Evolutionary conservation across 306 rosid species (phyloP).

Genomic region (Castanospermum australe): DNA sequence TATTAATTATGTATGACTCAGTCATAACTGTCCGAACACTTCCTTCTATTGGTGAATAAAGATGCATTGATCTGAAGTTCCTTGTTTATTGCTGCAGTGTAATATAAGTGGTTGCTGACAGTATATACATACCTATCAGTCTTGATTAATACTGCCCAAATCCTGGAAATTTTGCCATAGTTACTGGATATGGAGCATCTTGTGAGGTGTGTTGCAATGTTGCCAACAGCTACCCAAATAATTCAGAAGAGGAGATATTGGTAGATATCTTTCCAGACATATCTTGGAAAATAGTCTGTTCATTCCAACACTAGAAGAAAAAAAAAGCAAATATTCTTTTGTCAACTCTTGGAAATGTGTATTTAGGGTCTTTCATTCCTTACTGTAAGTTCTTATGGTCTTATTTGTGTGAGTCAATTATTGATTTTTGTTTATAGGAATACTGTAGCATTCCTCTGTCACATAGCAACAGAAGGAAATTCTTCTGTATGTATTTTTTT

Average conservation of each 20-base stretch:
- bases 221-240: conserved; percentile 27
- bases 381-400: conserved; percentile 17
- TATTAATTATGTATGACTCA: background rate
- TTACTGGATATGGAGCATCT: conserved; percentile 24
- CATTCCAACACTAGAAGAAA: conserved; percentile 18
- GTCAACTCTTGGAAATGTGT: conserved; percentile 23
- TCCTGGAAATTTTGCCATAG: conserved; percentile 18
- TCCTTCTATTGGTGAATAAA: background rate
- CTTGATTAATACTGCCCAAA: conserved; percentile 5
- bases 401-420: conserved; percentile 16
- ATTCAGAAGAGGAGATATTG: conserved; percentile 22
- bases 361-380: conserved; percentile 27
- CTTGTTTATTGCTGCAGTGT: conserved; percentile 35
- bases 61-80: conserved; percentile 15
- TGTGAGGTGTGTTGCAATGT: conserved; percentile 33
- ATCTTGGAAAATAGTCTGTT: conserved; percentile 20
- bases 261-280: conserved; percentile 17
- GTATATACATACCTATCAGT: background rate
- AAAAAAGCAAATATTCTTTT: conserved; percentile 20
- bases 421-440: conserved; percentile 30
- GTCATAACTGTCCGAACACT: background rate
- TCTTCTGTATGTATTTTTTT: conserved; percentile 1
- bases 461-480: conserved; percentile 33
- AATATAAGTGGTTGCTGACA: conserved; percentile 35
- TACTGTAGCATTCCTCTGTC: conserved; percentile 21